Percentiles rank a stretch among this genome's conserved stretches.
Evolutionary conservation across 1,139 yeast genomes (phyloP).

Genomic region (Kodamaea derodonti): DNA sequence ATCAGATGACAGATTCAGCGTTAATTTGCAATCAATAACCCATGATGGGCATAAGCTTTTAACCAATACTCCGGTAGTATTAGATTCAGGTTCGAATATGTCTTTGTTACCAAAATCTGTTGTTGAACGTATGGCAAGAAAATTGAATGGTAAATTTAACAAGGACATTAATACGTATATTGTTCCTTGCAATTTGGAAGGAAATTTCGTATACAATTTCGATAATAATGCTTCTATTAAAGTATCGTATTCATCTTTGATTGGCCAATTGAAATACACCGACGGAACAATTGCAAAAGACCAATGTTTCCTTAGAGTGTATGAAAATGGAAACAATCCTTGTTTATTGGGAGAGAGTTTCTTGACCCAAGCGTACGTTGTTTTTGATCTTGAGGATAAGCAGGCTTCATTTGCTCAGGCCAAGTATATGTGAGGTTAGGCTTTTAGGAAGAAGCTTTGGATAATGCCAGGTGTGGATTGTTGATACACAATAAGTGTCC

Average conservation of each 20-base stretch:
- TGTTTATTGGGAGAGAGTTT: constrained; percentile 26
- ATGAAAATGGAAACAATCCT: not conserved
- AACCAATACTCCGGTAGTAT: constrained; percentile 9
- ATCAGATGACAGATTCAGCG: constrained; percentile 5
- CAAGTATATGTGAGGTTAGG: no score
- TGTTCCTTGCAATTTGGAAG: not conserved
- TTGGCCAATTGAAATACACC: constrained; percentile 6
- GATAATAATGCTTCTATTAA: constrained; percentile 8
- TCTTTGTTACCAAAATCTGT: constrained; percentile 11
- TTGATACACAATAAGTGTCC: no score
- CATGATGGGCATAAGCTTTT: not conserved
- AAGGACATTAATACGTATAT: constrained; percentile 1
- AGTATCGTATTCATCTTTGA: constrained; percentile 8
- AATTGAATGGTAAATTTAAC: constrained; percentile 1
- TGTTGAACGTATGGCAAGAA: constrained; percentile 9
- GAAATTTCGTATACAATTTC: constrained; percentile 2
- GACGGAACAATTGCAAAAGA: not conserved
- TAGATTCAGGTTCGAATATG: constrained; percentile 19
- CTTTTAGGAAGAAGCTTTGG: no score
- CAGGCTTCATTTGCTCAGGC: constrained; percentile 26
- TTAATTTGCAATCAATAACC: constrained; percentile 8
- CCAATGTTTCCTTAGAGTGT: constrained; percentile 1
- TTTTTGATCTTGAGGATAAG: constrained; percentile 25
- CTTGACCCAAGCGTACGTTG: constrained; percentile 27
- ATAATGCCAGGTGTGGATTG: no score